Conservation (phyloP, 108 stramenopile genomes). For the Schizochytrium sp. region DNA sequence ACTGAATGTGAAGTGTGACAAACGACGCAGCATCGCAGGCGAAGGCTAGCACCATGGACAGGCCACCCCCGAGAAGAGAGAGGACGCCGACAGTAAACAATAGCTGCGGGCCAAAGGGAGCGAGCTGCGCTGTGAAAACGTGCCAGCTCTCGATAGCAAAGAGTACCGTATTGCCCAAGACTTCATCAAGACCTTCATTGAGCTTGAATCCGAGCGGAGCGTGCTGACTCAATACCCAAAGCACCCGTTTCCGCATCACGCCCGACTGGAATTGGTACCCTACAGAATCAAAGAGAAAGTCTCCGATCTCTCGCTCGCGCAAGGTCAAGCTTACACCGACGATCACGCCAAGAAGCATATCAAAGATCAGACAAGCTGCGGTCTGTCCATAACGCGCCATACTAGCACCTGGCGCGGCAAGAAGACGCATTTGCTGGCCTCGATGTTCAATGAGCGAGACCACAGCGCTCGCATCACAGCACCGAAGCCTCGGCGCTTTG, state of each 20-base stretch:
- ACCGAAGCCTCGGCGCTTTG: neutral
- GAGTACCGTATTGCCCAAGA: neutral
- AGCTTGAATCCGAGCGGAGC: neutral
- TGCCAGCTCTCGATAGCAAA: neutral
- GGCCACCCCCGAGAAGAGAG: neutral
- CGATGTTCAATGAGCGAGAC: neutral
- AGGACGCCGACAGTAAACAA: neutral
- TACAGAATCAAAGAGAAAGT: neutral
- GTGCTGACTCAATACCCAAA: constrained; percentile 2
- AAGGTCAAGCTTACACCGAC: neutral
- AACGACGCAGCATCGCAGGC: neutral
- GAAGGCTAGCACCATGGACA: neutral
- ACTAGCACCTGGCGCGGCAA: neutral
- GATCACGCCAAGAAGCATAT: neutral
- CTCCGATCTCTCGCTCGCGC: neutral
- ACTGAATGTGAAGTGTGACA: neutral
- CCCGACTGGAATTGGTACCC: neutral
- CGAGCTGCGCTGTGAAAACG: neutral
- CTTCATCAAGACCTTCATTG: neutral
- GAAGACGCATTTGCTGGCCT: neutral
- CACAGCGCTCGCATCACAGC: neutral
- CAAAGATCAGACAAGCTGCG: neutral
- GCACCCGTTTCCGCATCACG: neutral
- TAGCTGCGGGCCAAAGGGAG: neutral
- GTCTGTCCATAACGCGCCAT: neutral